Evolutionary conservation across 2,329 filamentous ascomycete species (phyloP), one percentile per base, ranked within the genome.

Genomic region (Penicillium brevicompactum): DNA sequence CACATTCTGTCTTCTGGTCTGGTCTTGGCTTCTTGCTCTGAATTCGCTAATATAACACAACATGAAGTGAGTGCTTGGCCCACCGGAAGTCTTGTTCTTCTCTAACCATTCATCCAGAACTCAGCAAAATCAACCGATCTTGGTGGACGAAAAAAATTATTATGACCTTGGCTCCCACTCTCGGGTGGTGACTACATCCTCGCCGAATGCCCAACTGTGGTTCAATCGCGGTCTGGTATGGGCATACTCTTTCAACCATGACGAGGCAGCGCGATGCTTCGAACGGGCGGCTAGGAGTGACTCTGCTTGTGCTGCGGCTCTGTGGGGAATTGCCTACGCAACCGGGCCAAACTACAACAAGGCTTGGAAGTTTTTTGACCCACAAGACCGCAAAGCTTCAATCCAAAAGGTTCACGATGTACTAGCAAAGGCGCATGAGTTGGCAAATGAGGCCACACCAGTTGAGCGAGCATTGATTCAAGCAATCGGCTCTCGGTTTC

Each of bases 261-360:
- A 65, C 22, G 72, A 71, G 46, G 68, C 67, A 1, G 57, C 49
- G 1, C 51, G 59, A 24, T 74, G 72, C 56, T 74, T 73, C 51
- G 48, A 66, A 47, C 60, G 56, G 14, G 69, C 68, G 2, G 63
- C 65, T 9, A 46, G 52, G 6, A 34, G 60, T 24, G 72, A 74
- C 47, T 52, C 63, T 4, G 57, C 57, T 7, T 74, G 70, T 46
- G 67, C 68, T 1, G 68, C 74, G 60, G 72, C 71, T 9, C 67
- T 67, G 32, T 74, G 71, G 71, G 71, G 71, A 5, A 50, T 72
- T 9, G 70, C 89, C 0, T 91, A 88, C 66, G 78, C 85, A 0
- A 71, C 87, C 0, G 89, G 89, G 0, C 88, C 89, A 2, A 91
- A 92, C 64, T 87, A 88, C 71, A 89, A 92, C 76, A 90, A 91